Evolutionary conservation across 176 grass and related monocot genomes (phyloP), one percentile per base, ranked within the genome.

Genomic region (Raddia distichophylla): DNA sequence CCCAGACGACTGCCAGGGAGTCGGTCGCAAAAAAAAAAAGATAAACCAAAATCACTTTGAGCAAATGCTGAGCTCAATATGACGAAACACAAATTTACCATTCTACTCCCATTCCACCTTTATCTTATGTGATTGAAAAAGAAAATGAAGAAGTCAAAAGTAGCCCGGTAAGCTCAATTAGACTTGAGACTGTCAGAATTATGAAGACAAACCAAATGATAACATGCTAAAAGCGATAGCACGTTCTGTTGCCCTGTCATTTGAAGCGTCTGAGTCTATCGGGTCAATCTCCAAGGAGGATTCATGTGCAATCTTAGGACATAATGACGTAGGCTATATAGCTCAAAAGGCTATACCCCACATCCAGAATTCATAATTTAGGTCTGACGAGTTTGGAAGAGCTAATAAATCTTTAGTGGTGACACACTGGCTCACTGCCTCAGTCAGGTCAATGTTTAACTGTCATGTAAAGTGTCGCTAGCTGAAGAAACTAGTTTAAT

Each of bases 41-140:
- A 48, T 22, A 10, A 13, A 45, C 19, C 32, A n/a, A 33, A 52
- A 66, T 86, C 73, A 77, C 65, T n/a, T 43, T 82, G 83, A 89
- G 15, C 78, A 44, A 67, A 82, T n/a, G 83, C 77, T 89, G 83
- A 88, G 63, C 19, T 87, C 85, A 83, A 83, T 57, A 67, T n/a
- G 43, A 80, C 20, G 64, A 60, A 77, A 67, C 61, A 66, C 34
- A 64, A 47, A 54, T 3, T 82, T 54, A 47, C 14, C 57, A 10
- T 82, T 44, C 6, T 17, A 3, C 79, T 47, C 10, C 22, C 11
- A 13, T 10, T 35, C n/a, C 56, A 67, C 47, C 77, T 4, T 64
- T 86, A 47, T 67, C 51, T 37, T 75, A 17, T 42, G 34, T 81
- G 43, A 49, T 45, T 67, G 54, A 37, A 71, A 49, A 75, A 49